Conservation (phyloP, 73 alveolate species). For the Loxodes magnus region DNA sequence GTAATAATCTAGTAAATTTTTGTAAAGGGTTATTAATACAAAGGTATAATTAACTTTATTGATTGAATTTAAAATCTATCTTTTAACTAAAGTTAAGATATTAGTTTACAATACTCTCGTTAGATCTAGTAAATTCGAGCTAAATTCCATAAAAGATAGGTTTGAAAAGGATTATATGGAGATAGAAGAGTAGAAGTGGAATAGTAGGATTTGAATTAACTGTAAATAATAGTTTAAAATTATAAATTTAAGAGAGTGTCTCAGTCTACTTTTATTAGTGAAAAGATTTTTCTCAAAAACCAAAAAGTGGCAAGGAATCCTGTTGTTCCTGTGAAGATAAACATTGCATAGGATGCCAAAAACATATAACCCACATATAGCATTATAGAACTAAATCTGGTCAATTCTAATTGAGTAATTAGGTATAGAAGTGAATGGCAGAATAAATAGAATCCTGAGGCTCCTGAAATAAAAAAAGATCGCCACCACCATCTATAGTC, state of each 20-base stretch:
- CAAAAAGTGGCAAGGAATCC: slow-evolving; percentile 24
- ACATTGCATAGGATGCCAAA: slow-evolving; percentile 10
- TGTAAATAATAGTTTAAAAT: too few species aligned
- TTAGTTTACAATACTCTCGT: too few species aligned
- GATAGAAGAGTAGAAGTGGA: too few species aligned
- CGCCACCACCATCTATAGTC: slow-evolving; percentile 47
- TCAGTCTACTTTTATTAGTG: slow-evolving; percentile 27
- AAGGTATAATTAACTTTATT: too few species aligned
- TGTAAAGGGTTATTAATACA: too few species aligned
- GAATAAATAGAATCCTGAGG: slow-evolving; percentile 29
- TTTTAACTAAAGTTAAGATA: too few species aligned
- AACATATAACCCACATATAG: slow-evolving; percentile 29
- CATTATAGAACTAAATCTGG: slow-evolving; percentile 15
- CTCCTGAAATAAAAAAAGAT: slow-evolving; percentile 24
- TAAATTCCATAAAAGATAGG: too few species aligned
- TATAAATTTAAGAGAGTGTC: not conserved
- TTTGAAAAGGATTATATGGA: too few species aligned
- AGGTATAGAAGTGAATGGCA: slow-evolving; percentile 17
- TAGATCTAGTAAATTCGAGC: too few species aligned
- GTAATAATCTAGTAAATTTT: too few species aligned
- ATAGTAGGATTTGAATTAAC: too few species aligned
- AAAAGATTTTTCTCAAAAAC: slow-evolving; percentile 17
- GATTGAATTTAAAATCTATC: too few species aligned
- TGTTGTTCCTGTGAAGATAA: slow-evolving; percentile 26
- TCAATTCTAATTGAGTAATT: slow-evolving; percentile 3